Evolutionary conservation across 75 land plant species (phyloP).

Genomic region (Ceratopteris richardii): DNA sequence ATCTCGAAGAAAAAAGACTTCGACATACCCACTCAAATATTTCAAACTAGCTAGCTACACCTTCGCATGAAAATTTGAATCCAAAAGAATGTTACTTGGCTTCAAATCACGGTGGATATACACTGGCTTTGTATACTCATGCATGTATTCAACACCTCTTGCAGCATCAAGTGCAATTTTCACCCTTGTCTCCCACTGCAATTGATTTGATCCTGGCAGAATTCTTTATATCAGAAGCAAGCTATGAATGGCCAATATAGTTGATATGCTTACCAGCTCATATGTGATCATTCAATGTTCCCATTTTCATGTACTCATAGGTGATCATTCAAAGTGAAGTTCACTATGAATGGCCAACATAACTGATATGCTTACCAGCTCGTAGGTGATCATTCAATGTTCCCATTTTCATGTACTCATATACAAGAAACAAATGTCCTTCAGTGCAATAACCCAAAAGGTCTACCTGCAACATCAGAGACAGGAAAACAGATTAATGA

Average conservation of each 20-base stretch:
- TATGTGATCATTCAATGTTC: slow-evolving; percentile 16
- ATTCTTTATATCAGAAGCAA: not conserved
- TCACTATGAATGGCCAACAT: no score
- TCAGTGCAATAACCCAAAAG: slow-evolving; percentile 22
- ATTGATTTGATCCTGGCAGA: not conserved
- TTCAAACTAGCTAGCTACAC: not conserved
- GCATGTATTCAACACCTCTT: slow-evolving; percentile 33
- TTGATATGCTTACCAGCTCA: slow-evolving; percentile 10
- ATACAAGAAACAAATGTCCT: slow-evolving; percentile 15
- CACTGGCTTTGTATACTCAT: slow-evolving; percentile 27
- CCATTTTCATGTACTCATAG: not conserved
- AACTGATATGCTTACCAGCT: slow-evolving; percentile 10
- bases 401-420: slow-evolving; percentile 23
- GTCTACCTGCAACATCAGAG: slow-evolving; percentile 12
- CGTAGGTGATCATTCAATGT: slow-evolving; percentile 17
- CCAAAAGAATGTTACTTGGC: slow-evolving; percentile 58
- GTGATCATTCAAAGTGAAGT: no score
- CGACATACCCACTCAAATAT: not conserved
- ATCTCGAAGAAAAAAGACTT: not conserved
- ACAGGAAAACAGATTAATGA: not conserved
- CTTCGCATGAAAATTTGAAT: slow-evolving; percentile 36
- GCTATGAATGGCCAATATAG: no score
- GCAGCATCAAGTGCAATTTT: slow-evolving; percentile 22
- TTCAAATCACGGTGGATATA: slow-evolving; percentile 65
- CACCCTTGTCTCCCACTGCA: not conserved